These are phyloP conservation scores for Ceratocystis albifundus DNA, from an alignment of 2,329 filamentous ascomycete species.

Conservation along the genomic window DNA sequence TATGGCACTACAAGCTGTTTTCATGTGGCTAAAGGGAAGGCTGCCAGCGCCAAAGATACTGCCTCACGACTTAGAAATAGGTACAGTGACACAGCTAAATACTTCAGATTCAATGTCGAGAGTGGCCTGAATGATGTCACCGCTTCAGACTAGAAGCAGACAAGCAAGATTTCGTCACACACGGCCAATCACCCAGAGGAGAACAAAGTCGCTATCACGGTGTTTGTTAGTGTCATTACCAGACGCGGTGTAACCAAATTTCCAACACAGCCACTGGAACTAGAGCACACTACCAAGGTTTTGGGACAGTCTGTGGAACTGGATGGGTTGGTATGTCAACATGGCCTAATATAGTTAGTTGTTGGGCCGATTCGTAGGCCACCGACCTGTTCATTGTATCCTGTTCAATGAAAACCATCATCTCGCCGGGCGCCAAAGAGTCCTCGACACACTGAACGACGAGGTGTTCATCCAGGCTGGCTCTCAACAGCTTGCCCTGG, in stretches of 20 bases:
- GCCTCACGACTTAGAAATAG: conserved; percentile 18
- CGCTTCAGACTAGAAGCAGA: conserved; percentile 27
- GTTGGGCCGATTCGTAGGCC: background rate
- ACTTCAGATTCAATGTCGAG: conserved; percentile 28
- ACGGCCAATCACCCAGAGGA: conserved; percentile 25
- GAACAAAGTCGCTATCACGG: background rate
- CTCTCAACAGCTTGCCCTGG: background rate
- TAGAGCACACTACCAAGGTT: too few species aligned
- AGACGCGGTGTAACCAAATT: background rate
- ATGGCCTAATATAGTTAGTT: background rate
- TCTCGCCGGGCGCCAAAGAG: background rate
- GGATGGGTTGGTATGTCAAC: background rate
- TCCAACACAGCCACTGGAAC: too few species aligned
- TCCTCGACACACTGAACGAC: background rate
- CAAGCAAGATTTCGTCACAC: conserved; percentile 25
- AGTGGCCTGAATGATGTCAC: conserved; percentile 27
- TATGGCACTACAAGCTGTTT: too few species aligned
- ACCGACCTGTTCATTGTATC: background rate
- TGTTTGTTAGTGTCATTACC: background rate
- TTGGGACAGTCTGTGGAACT: background rate
- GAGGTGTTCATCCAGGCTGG: background rate
- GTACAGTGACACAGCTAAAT: conserved; percentile 24
- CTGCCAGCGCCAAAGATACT: background rate
- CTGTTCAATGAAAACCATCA: background rate
- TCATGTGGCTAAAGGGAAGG: background rate